Evolutionary conservation across 768 basidiomycete genomes (phyloP), one percentile per base, ranked within the genome.

Genomic region (Mycena kentingensis): DNA sequence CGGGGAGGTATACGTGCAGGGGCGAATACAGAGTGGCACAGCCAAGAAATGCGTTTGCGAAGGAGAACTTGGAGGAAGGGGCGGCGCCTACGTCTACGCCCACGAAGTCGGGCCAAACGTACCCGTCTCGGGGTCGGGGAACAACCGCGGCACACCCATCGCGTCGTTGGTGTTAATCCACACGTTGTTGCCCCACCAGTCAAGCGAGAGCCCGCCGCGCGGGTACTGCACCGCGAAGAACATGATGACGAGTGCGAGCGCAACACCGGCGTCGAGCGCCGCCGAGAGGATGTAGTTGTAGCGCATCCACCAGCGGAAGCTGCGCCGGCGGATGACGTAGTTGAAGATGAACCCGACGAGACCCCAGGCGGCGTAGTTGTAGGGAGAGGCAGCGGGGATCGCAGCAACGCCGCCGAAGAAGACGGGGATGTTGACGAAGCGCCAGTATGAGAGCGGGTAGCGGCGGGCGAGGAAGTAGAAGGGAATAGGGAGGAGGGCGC

Each of bases 281-380:
- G 90, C 87, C 13, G 89, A 85, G 28, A 93, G 79, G 63, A 93
- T 83, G 71, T 93, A 93, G 75, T 93, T 95, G 81, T 91, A 93
- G 44, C 88, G 83, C 82, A 88, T 84, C 88, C 88, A 90, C 87
- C 88, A 89, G 51, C 82, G 72, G 73, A 81, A 81, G 63, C 73
- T 86, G 70, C 73, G 82, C 55, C 88, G 84, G 49, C 90, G 85
- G 63, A 90, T 77, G 69, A 80, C 77, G 71, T 77, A 91, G 72
- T 92, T 94, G 84, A 98, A 98, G 70, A 93, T 66, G 73, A 90
- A 93, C 25, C 93, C 93, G 22, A 77, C 78, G 32, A 88, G 46
- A 37, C 84, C 73, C 88, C 88, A 95, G 1, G 87, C 84, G 0
- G 86, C 77, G 69, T 89, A 95, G 78, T 95, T 98, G 79, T 94